A percentile compares a stretch with the other conserved stretches of the same genome.
Conservation (phyloP, 805 yeast genomes). For the Debaryomyces maramus region DNA sequence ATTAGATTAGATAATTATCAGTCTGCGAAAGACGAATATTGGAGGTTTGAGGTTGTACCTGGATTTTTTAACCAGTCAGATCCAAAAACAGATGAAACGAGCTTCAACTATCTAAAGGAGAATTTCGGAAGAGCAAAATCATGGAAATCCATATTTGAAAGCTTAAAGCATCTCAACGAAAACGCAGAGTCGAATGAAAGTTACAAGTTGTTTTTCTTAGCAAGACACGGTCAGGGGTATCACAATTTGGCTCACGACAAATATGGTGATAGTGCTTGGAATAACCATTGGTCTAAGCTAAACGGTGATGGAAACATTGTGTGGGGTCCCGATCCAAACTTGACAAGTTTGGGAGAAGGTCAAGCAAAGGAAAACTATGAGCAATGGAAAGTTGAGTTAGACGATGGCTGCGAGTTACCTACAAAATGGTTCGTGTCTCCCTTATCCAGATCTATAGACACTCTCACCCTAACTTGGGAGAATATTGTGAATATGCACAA, state of each 20-base stretch:
- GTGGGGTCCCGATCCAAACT: conserved; percentile 55
- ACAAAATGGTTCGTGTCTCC: conserved; percentile 49
- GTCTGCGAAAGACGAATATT: conserved; percentile 14
- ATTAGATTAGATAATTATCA: conserved; percentile 10
- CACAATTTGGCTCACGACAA: conserved; percentile 48
- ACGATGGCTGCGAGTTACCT: conserved; percentile 34
- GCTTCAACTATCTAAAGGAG: conserved; percentile 42
- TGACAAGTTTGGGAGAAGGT: conserved; percentile 45
- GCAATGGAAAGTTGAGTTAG: conserved; percentile 41
- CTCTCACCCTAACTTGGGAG: conserved; percentile 49
- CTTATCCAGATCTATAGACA: conserved; percentile 50
- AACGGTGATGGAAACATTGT: conserved; percentile 47
- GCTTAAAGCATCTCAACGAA: conserved; percentile 38
- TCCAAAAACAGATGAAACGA: conserved; percentile 38
- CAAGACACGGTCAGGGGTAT: conserved; percentile 56
- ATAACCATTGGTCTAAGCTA: conserved; percentile 43
- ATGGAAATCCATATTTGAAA: conserved; percentile 32
- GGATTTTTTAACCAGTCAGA: conserved; percentile 47
- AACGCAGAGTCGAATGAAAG: conserved; percentile 21
- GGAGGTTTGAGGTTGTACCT: conserved; percentile 42
- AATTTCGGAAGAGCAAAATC: conserved; percentile 43
- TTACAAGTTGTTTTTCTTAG: conserved; percentile 49
- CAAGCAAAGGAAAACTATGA: conserved; percentile 46
- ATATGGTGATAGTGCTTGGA: conserved; percentile 49
- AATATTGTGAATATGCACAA: conserved; percentile 24